A percentile compares a stretch with the other conserved stretches of the same genome.
Conservation (phyloP, 331 rosid genomes). For the Telfairia occidentalis region DNA sequence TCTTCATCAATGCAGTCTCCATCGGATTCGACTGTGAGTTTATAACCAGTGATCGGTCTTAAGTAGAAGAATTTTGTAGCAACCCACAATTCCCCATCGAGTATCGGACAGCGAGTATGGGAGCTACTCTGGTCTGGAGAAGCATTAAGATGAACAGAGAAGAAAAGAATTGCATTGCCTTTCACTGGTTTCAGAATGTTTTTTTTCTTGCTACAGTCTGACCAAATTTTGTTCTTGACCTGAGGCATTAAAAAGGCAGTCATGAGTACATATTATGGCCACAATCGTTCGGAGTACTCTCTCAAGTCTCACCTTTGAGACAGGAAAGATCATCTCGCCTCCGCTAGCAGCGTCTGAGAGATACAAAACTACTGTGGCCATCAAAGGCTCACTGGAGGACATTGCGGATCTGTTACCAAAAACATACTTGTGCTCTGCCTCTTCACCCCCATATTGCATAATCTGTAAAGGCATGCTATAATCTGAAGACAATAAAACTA, state of each 20-base stretch:
- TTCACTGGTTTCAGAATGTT: conserved; percentile 42
- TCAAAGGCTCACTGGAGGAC: conserved; percentile 35
- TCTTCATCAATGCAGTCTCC: conserved; percentile 58
- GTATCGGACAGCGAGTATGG: conserved; percentile 65
- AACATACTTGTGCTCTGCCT: conserved; percentile 25
- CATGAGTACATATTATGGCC: neutral
- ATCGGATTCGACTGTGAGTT: conserved; percentile 19
- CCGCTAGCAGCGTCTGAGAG: conserved; percentile 60
- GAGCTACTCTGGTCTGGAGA: conserved; percentile 48
- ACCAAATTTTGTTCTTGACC: conserved; percentile 25
- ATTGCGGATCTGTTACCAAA: conserved; percentile 31
- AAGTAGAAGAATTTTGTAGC: conserved; percentile 50
- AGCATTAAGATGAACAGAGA: conserved; percentile 41
- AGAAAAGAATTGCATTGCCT: conserved; percentile 79
- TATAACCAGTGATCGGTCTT: conserved; percentile 23
- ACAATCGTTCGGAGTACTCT: too few relatives aligned
- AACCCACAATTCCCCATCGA: conserved; percentile 60
- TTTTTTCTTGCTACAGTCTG: conserved; percentile 28
- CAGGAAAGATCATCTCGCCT: conserved; percentile 56
- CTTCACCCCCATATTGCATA: conserved; percentile 31
- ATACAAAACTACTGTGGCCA: conserved; percentile 67
- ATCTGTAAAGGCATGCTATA: conserved; percentile 48
- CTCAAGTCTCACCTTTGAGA: conserved; percentile 60
- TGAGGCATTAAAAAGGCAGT: neutral
- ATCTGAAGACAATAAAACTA: conserved; percentile 29